These are phyloP conservation scores for Cutaneotrichosporon cavernicola DNA, from an alignment of 1,284 basidiomycete species.

Conservation along the genomic window DNA sequence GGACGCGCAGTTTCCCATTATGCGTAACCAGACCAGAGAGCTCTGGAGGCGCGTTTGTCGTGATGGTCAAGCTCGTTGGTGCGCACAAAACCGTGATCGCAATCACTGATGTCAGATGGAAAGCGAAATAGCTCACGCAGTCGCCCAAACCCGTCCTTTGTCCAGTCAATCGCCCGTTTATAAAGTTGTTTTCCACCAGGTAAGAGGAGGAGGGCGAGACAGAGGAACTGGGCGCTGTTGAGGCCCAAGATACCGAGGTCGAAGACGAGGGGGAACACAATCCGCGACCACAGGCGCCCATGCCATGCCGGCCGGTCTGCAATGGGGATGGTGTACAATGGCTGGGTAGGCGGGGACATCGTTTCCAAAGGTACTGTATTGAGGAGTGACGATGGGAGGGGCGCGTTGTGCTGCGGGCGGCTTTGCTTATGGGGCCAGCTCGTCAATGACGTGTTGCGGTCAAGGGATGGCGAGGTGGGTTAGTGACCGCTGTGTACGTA, in stretches of 20 bases:
- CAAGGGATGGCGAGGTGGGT: background rate
- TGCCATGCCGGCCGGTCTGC: slow-evolving; percentile 62
- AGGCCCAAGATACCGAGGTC: slow-evolving; percentile 66
- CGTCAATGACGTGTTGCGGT: background rate
- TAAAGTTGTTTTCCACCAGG: slow-evolving; percentile 58
- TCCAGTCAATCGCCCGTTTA: slow-evolving; percentile 68
- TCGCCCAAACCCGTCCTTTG: slow-evolving; percentile 76
- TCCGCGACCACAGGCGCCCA: slow-evolving; percentile 58
- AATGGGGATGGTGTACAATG: slow-evolving; percentile 62
- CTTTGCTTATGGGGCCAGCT: background rate
- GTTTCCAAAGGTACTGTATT: no score
- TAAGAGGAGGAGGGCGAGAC: slow-evolving; percentile 59
- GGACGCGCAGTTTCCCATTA: slow-evolving; percentile 56
- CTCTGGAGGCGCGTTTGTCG: slow-evolving; percentile 50
- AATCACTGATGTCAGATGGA: slow-evolving; percentile 35
- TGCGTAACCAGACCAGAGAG: slow-evolving; percentile 58
- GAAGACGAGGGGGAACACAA: slow-evolving; percentile 65
- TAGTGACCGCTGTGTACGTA: background rate
- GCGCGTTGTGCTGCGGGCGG: no score
- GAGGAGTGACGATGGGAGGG: no score
- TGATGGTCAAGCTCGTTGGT: slow-evolving; percentile 71
- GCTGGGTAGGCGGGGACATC: background rate
- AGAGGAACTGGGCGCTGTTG: slow-evolving; percentile 67
- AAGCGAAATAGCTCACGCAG: slow-evolving; percentile 60
- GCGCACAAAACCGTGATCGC: slow-evolving; percentile 69